Percentiles rank a stretch among this genome's conserved stretches.
phyloP scores from a whole-genome alignment of 805 yeast genomes.

The Metschnikowia drakensbergensis region DNA sequence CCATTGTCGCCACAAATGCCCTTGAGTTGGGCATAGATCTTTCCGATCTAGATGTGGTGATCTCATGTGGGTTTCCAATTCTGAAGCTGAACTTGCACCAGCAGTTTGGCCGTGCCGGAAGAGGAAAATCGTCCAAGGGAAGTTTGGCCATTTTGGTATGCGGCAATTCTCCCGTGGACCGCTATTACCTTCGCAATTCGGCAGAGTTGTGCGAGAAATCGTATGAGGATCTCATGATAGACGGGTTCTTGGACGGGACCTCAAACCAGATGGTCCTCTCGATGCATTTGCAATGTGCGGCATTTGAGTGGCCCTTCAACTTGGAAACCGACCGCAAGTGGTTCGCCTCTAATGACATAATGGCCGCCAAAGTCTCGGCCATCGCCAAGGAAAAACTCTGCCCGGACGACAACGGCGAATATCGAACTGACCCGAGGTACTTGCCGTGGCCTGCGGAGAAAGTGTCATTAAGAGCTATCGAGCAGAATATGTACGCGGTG shows the following conservation, averaged over 20 bases:
- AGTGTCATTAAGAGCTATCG: conserved; percentile 79
- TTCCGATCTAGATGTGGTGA: conserved; percentile 86
- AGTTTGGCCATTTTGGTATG: conserved; percentile 84
- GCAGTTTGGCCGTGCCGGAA: conserved; percentile 96
- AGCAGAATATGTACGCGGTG: conserved; percentile 79
- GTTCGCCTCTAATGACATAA: conserved; percentile 43
- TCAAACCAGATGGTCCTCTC: conserved; percentile 51
- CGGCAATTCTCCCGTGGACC: conserved; percentile 80
- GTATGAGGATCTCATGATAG: conserved; percentile 42
- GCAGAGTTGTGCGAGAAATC: conserved; percentile 47
- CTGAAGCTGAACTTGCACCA: conserved; percentile 87
- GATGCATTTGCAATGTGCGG: conserved; percentile 92
- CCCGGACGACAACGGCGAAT: conserved; percentile 27
- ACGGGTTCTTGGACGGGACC: conserved; percentile 31
- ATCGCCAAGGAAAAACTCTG: conserved; percentile 39
- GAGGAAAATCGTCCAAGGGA: conserved; percentile 65
- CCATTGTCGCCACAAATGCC: conserved; percentile 93
- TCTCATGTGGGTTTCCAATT: conserved; percentile 89
- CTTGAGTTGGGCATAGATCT: conserved; percentile 94
- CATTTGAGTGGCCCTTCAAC: conserved; percentile 71
- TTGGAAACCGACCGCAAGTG: conserved; percentile 51
- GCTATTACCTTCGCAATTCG: conserved; percentile 71
- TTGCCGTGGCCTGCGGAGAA: conserved; percentile 78
- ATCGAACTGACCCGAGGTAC: conserved; percentile 42
- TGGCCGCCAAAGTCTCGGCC: conserved; percentile 20